Percentiles rank a stretch among this genome's conserved stretches.
Conservation (phyloP, 768 basidiomycete genomes). For the Fomitopsis serialis region DNA sequence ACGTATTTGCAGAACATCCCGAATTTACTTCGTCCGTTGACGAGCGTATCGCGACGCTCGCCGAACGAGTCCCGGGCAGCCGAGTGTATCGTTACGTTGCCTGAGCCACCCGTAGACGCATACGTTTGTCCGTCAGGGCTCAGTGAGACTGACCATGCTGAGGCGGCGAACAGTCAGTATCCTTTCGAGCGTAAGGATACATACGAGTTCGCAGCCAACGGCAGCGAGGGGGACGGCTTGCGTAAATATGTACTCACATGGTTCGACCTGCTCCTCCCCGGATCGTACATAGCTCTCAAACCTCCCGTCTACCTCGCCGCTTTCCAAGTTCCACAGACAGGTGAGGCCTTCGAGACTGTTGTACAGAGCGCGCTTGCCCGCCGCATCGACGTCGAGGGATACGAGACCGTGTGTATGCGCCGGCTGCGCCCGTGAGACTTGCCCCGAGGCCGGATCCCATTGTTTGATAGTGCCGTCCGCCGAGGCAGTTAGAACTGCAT, state of each 20-base stretch:
- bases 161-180: not conserved
- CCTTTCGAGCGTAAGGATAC: not conserved
- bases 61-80: conserved; percentile 65
- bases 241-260: conserved; percentile 45
- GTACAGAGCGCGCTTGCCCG: conserved; percentile 63
- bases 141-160: conserved; percentile 84
- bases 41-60: conserved; percentile 46
- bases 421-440: conserved; percentile 51
- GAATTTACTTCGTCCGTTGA: conserved; percentile 70
- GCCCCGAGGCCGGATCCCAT: conserved; percentile 64
- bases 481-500: conserved; percentile 65
- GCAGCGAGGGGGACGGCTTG: not conserved
- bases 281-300: conserved; percentile 70
- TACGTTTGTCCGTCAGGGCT: conserved; percentile 71
- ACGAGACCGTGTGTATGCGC: conserved; percentile 85
- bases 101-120: conserved; percentile 66
- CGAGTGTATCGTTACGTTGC: conserved; percentile 71
- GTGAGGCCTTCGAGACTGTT: conserved; percentile 86
- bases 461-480: conserved; percentile 76
- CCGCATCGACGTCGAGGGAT: conserved; percentile 66
- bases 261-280: conserved; percentile 51
- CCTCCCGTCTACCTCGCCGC: conserved; percentile 53
- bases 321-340: conserved; percentile 63
- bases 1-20: conserved; percentile 74
- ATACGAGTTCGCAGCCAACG: not conserved